phyloP scores from a whole-genome alignment of 345 rosid genomes.

The Sisymbrium altissimum region DNA sequence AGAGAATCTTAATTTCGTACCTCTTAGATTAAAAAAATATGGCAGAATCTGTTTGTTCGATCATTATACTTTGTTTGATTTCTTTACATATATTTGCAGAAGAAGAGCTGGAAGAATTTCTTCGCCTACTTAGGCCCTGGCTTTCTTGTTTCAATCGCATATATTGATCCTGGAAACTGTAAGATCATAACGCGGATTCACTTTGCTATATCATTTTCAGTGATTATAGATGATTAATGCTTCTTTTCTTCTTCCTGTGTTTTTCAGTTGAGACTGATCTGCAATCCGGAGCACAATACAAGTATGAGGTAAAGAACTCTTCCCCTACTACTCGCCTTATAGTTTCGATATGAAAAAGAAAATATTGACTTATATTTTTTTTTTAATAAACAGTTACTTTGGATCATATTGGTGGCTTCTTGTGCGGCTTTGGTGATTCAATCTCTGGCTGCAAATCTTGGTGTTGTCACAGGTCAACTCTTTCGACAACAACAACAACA shows the following conservation, averaged over 20 bases:
- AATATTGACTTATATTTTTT: background rate
- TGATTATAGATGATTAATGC: background rate
- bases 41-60: background rate
- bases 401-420: slow-evolving; percentile 94
- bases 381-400: slow-evolving; percentile 57
- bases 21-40: background rate
- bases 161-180: slow-evolving; percentile 98
- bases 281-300: slow-evolving; percentile 85
- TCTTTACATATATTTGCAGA: slow-evolving; percentile 45
- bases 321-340: background rate
- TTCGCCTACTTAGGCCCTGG: slow-evolving; percentile 94
- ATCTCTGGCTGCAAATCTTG: slow-evolving; percentile 90
- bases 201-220: background rate
- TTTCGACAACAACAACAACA: background rate
- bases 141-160: slow-evolving; percentile 91
- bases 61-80: background rate
- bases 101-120: slow-evolving; percentile 85
- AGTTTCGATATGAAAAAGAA: background rate
- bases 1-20: background rate
- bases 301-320: slow-evolving; percentile 59
- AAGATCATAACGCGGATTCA: slow-evolving; percentile 23
- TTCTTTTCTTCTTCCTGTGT: slow-evolving; percentile 6
- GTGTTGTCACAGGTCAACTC: slow-evolving; percentile 82
- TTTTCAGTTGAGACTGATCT: slow-evolving; percentile 92
- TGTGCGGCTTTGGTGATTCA: slow-evolving; percentile 91